Percentiles rank a stretch among this genome's conserved stretches.
Evolutionary conservation across 164 flowering plant species (phyloP).

Genomic region (Dillenia suffruticosa): DNA sequence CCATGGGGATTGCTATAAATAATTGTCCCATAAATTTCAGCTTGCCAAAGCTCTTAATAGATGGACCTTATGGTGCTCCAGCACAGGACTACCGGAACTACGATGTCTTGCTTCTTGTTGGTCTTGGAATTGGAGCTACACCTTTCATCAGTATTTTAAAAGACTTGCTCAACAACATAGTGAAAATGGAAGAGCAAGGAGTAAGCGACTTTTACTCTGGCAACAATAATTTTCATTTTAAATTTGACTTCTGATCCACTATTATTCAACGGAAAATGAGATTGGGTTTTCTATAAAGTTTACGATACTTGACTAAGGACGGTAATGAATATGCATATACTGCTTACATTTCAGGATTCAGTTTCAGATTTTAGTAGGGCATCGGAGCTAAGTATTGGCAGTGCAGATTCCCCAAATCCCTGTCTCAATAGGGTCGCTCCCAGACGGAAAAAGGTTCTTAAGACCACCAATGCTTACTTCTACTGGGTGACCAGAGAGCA

Average conservation of each 20-base stretch:
- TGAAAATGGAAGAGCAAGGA: conserved; percentile 77
- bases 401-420: conserved; percentile 24
- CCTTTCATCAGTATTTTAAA: conserved; percentile 94
- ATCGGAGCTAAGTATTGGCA: conserved; percentile 48
- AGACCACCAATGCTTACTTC: conserved; percentile 95
- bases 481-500: conserved; percentile 99
- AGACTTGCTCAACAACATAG: conserved; percentile 82
- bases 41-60: conserved; percentile 83
- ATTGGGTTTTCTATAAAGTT: no score
- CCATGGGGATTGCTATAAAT: not conserved
- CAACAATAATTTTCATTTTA: no score
- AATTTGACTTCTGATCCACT: no score
- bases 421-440: conserved; percentile 36
- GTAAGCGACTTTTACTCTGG: conserved; percentile 28
- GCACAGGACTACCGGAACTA: conserved; percentile 89
- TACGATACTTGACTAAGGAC: no score
- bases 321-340: no score
- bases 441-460: conserved; percentile 51
- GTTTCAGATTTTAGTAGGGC: conserved; percentile 37
- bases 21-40: conserved; percentile 29
- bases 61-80: conserved; percentile 98
- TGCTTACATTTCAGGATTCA: conserved; percentile 43
- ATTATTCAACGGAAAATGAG: no score
- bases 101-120: conserved; percentile 84
- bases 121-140: conserved; percentile 96